A percentile compares a stretch with the other conserved stretches of the same genome.
Evolutionary conservation across 2,329 filamentous ascomycete genomes (phyloP).

Genomic region (Rosellinia necatrix): DNA sequence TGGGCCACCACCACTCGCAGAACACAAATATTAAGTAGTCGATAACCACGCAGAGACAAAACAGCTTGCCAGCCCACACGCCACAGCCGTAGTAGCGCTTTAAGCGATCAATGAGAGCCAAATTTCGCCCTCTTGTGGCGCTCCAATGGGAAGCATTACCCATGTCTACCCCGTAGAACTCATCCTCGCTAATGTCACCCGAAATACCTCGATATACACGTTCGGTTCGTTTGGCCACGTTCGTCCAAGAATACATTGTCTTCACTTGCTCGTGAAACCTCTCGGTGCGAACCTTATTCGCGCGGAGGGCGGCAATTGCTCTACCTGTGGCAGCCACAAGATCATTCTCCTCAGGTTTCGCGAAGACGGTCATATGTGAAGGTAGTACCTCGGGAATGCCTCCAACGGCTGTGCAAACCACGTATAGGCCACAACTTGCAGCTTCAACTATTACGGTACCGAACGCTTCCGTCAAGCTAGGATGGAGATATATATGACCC

Average conservation of each 20-base stretch:
- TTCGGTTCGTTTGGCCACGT: constrained; percentile 92
- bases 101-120: constrained; percentile 89
- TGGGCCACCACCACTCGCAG: constrained; percentile 83
- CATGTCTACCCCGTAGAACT: constrained; percentile 84
- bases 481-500: constrained; percentile 95
- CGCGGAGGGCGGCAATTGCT: constrained; percentile 84
- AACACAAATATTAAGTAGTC: constrained; percentile 92
- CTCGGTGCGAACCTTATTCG: constrained; percentile 87
- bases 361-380: constrained; percentile 96
- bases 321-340: constrained; percentile 86
- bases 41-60: constrained; percentile 90
- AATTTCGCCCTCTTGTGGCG: constrained; percentile 74
- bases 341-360: constrained; percentile 95
- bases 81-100: constrained; percentile 98
- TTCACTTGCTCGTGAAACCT: constrained; percentile 96
- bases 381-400: constrained; percentile 97
- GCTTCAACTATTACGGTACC: constrained; percentile 98
- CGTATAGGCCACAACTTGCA: constrained; percentile 91
- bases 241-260: constrained; percentile 98
- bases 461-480: constrained; percentile 93
- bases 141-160: constrained; percentile 66
- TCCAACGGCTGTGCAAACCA: constrained; percentile 94
- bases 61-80: constrained; percentile 97
- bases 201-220: constrained; percentile 93
- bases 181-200: constrained; percentile 80